Conservation (phyloP, 331 rosid genomes). For the Telfairia occidentalis region DNA sequence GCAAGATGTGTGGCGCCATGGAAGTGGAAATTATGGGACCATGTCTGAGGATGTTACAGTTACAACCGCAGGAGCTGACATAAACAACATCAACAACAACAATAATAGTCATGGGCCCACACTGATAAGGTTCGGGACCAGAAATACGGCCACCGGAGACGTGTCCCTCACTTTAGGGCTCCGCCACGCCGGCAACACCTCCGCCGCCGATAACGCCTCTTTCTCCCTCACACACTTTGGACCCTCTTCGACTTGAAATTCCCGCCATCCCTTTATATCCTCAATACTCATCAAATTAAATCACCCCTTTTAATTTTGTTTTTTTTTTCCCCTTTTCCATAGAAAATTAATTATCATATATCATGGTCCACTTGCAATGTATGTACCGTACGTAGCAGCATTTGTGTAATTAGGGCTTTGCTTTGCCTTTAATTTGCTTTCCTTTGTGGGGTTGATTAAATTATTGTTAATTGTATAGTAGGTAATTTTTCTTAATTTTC, state of each 20-base stretch:
- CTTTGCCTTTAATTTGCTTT: too few species aligned
- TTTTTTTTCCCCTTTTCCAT: background rate
- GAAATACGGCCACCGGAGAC: conserved; percentile 41
- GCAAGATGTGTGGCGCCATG: conserved; percentile 21
- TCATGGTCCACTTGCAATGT: background rate
- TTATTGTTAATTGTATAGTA: conserved; percentile 16
- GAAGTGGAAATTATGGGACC: conserved; percentile 43
- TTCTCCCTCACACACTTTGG: conserved; percentile 76
- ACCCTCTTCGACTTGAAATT: conserved; percentile 27
- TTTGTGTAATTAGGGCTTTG: background rate
- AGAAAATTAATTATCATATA: background rate
- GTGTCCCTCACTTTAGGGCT: conserved; percentile 96
- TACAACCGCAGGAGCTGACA: background rate
- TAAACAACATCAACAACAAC: background rate
- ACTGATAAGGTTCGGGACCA: conserved; percentile 59
- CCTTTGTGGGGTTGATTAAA: conserved; percentile 6
- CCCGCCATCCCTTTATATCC: background rate
- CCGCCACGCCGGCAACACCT: conserved; percentile 72
- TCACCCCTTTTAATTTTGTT: background rate
- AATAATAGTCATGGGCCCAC: background rate
- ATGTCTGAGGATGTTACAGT: conserved; percentile 16
- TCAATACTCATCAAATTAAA: background rate
- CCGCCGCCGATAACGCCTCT: conserved; percentile 42
- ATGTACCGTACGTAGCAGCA: background rate
- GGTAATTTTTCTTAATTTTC: background rate